Percentiles rank a stretch among this genome's conserved stretches.
Evolutionary conservation across 2,329 filamentous ascomycete genomes (phyloP).

Genomic region (Penicillium sp.): DNA sequence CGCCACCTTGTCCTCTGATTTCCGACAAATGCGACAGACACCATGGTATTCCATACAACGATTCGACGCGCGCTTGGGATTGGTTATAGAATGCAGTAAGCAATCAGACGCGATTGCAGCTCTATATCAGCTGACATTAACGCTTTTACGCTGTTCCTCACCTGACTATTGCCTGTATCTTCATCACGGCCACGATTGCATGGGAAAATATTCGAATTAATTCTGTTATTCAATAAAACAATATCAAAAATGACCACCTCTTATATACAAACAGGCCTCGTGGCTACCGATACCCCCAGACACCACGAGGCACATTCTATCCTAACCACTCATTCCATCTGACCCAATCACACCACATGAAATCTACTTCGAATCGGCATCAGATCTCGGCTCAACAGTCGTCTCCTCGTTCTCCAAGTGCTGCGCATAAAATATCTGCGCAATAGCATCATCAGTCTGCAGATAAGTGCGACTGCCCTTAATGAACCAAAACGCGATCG

Average conservation of each 20-base stretch:
- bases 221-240: neutral
- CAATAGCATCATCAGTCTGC: slow-evolving; percentile 36
- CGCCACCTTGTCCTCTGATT: neutral
- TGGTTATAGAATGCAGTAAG: too few relatives aligned
- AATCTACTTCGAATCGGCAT: slow-evolving; percentile 3
- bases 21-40: neutral
- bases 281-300: neutral
- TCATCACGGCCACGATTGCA: too few relatives aligned
- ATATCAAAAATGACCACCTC: neutral
- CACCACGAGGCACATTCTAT: neutral
- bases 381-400: neutral
- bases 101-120: too few relatives aligned
- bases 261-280: neutral
- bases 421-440: slow-evolving; percentile 35
- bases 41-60: neutral
- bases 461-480: slow-evolving; percentile 50
- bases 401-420: slow-evolving; percentile 27
- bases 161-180: too few relatives aligned
- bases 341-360: neutral
- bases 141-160: too few relatives aligned
- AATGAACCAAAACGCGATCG: slow-evolving; percentile 56
- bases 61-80: too few relatives aligned
- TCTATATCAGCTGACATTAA: too few relatives aligned
- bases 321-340: neutral
- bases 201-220: neutral